Evolutionary conservation across 352 stramenopile species (phyloP).

Genomic region (Phytophthora parvispora): DNA sequence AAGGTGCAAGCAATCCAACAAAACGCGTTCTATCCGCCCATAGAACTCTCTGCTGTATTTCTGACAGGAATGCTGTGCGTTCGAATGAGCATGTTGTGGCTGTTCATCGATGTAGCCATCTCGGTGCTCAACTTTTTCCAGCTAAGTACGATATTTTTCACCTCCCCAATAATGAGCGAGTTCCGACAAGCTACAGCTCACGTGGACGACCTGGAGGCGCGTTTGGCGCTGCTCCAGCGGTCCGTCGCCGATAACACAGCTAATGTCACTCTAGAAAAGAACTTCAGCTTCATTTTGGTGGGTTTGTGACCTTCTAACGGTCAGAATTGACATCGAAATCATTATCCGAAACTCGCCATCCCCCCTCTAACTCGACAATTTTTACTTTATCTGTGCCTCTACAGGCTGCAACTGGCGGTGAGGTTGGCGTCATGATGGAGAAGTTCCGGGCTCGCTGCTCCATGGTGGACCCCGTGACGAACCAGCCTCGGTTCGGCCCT

Average conservation of each 20-base stretch:
- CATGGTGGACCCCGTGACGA: constrained; percentile 80
- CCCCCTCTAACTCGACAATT: neutral
- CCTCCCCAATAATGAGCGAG: constrained; percentile 54
- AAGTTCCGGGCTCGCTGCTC: constrained; percentile 61
- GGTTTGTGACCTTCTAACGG: neutral
- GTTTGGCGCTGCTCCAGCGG: constrained; percentile 41
- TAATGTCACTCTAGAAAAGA: constrained; percentile 16
- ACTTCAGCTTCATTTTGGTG: constrained; percentile 44
- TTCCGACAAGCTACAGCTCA: constrained; percentile 50
- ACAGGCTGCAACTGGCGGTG: constrained; percentile 38
- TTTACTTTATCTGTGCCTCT: constrained; percentile 12
- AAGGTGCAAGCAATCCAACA: neutral
- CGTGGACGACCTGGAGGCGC: constrained; percentile 55
- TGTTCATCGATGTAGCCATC: constrained; percentile 10
- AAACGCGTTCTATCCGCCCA: neutral
- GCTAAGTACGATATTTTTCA: constrained; percentile 1
- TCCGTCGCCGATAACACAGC: neutral
- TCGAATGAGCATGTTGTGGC: neutral
- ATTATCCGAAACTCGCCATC: neutral
- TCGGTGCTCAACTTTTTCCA: neutral
- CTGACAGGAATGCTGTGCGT: too few relatives aligned
- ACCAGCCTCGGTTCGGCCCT: constrained; percentile 75
- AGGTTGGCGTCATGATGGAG: constrained; percentile 48
- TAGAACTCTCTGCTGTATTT: neutral
- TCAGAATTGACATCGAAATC: constrained; percentile 8